phyloP scores from a whole-genome alignment of 164 flowering plant species.

The Houttuynia cordata region DNA sequence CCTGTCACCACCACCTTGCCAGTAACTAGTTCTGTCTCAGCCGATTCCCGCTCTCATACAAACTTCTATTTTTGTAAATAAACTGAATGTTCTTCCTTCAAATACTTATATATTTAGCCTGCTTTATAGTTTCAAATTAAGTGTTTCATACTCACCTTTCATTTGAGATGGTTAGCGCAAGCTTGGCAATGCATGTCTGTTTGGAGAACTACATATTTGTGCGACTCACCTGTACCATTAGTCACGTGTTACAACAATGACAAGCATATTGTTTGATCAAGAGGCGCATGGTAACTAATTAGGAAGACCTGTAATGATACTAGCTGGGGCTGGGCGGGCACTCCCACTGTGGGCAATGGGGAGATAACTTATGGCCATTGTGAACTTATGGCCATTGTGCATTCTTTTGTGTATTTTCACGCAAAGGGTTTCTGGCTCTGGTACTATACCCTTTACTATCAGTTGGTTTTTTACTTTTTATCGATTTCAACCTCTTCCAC shows the following conservation, averaged over 20 bases:
- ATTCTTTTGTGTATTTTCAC: conserved; percentile 57
- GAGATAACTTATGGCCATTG: conserved; percentile 66
- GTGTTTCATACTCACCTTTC: conserved; percentile 45
- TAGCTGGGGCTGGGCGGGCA: conserved; percentile 43
- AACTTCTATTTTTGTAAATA: background rate
- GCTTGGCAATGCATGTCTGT: conserved; percentile 95
- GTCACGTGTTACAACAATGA: no score
- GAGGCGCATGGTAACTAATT: background rate
- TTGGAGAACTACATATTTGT: conserved; percentile 61
- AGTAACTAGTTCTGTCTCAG: conserved; percentile 43
- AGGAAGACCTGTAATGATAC: conserved; percentile 58
- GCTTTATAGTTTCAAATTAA: no score
- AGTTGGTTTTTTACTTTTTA: conserved; percentile 66
- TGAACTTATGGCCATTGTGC: no score
- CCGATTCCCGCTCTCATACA: conserved; percentile 43
- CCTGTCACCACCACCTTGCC: conserved; percentile 82
- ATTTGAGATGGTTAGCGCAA: conserved; percentile 81
- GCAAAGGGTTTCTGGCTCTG: conserved; percentile 73
- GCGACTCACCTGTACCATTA: no score
- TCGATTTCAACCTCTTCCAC: conserved; percentile 49
- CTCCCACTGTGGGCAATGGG: conserved; percentile 61
- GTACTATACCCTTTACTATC: conserved; percentile 67
- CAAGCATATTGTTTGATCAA: no score
- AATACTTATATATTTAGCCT: no score
- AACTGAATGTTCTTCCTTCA: no score